These are phyloP conservation scores for Arxiozyma telluris DNA, from an alignment of 1,139 yeast genomes.

Conservation along the genomic window DNA sequence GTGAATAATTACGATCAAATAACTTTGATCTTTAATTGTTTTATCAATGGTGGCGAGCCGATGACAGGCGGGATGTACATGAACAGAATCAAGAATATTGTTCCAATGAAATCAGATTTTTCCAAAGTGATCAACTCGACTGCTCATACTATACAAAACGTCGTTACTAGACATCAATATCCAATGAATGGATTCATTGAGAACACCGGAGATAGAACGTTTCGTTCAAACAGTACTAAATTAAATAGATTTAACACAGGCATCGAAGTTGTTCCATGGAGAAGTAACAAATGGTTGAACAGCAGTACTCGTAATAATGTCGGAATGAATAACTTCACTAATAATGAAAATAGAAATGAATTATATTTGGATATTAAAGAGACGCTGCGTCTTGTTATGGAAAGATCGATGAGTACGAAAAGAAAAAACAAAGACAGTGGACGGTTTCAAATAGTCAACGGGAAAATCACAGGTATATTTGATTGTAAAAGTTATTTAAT, in stretches of 20 bases:
- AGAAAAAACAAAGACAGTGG: slow-evolving; percentile 1
- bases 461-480: slow-evolving; percentile 57
- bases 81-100: slow-evolving; percentile 58
- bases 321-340: not conserved
- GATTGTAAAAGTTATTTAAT: slow-evolving; percentile 58
- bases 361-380: slow-evolving; percentile 73
- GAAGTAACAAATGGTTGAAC: slow-evolving; percentile 47
- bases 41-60: slow-evolving; percentile 73
- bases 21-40: slow-evolving; percentile 27
- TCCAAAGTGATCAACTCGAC: slow-evolving; percentile 37
- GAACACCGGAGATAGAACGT: not conserved
- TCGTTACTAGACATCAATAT: slow-evolving; percentile 9
- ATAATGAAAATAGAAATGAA: slow-evolving; percentile 46
- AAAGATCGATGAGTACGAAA: not conserved
- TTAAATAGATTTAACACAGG: slow-evolving; percentile 1
- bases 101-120: slow-evolving; percentile 47
- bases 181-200: not conserved
- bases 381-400: slow-evolving; percentile 34
- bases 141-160: slow-evolving; percentile 26
- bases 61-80: slow-evolving; percentile 49
- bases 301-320: no score
- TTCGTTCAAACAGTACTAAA: not conserved
- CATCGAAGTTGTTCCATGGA: slow-evolving; percentile 54
- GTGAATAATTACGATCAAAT: slow-evolving; percentile 26
- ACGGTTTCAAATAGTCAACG: slow-evolving; percentile 24